Conservation (phyloP, 202 grass and related monocot genomes). For the Carex sylvatica region DNA sequence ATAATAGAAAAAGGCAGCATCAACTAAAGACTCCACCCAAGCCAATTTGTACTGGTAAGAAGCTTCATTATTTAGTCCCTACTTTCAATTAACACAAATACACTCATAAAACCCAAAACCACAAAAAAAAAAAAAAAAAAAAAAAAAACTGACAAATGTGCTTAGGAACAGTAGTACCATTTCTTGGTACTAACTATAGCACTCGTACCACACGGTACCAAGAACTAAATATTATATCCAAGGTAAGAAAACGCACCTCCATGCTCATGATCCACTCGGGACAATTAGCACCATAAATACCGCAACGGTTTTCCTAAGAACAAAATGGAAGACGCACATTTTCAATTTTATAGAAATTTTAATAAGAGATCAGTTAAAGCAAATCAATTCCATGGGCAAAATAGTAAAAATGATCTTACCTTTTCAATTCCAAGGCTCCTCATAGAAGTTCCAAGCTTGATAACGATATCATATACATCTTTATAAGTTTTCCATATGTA, state of each 20-base stretch:
- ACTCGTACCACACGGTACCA: not conserved
- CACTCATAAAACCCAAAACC: not conserved
- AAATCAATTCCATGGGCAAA: not conserved
- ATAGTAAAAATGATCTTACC: slow-evolving; percentile 33
- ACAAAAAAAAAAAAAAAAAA: not conserved
- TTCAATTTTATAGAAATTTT: slow-evolving; percentile 16
- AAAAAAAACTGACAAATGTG: not conserved
- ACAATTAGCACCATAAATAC: slow-evolving; percentile 81
- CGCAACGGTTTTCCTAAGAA: slow-evolving; percentile 64
- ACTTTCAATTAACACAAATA: not conserved
- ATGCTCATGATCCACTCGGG: slow-evolving; percentile 84
- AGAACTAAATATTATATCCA: not conserved
- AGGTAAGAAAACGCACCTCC: slow-evolving; percentile 41
- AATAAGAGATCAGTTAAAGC: slow-evolving; percentile 9
- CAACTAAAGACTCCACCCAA: slow-evolving; percentile 6
- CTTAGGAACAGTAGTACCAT: not conserved
- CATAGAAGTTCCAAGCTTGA: slow-evolving; percentile 66
- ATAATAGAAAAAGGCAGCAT: slow-evolving; percentile 15
- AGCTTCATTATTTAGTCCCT: not conserved
- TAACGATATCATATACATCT: slow-evolving; percentile 66
- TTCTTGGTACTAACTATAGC: not conserved
- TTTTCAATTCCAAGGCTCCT: slow-evolving; percentile 59
- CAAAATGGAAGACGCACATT: slow-evolving; percentile 28
- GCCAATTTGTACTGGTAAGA: not conserved
- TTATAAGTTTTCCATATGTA: slow-evolving; percentile 90